These are phyloP conservation scores for Fusarium concolor DNA, from an alignment of 2,329 filamentous ascomycete genomes.

Conservation along the genomic window DNA sequence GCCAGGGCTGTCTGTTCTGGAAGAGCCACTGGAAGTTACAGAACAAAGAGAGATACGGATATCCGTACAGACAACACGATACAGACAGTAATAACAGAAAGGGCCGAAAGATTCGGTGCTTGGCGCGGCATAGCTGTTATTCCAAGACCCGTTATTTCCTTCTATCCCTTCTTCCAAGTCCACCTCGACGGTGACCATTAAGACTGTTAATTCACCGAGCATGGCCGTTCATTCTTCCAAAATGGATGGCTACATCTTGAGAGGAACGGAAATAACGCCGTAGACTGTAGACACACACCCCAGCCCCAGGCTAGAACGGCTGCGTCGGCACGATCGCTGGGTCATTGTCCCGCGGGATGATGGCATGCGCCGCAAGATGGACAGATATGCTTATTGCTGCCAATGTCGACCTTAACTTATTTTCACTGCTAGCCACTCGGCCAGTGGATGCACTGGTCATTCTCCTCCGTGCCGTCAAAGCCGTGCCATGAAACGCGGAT, in stretches of 20 bases:
- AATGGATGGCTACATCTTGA: neutral
- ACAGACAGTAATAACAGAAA: conserved; percentile 10
- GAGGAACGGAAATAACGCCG: conserved; percentile 27
- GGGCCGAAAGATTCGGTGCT: conserved; percentile 36
- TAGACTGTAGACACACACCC: conserved; percentile 11
- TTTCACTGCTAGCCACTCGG: conserved; percentile 2
- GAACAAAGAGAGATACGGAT: neutral
- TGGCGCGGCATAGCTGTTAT: conserved; percentile 40
- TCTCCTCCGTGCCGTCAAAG: conserved; percentile 28
- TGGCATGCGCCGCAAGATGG: conserved; percentile 45
- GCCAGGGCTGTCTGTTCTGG: conserved; percentile 1
- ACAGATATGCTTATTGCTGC: conserved; percentile 48
- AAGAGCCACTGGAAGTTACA: neutral
- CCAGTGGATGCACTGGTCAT: neutral
- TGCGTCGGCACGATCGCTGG: conserved; percentile 46
- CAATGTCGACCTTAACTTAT: conserved; percentile 18
- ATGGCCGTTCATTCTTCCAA: neutral
- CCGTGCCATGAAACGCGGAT: conserved; percentile 35
- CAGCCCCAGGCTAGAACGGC: conserved; percentile 36
- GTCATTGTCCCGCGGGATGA: conserved; percentile 43
- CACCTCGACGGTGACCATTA: neutral
- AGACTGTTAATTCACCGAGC: conserved; percentile 3
- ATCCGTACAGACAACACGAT: neutral
- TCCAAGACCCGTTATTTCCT: conserved; percentile 36
- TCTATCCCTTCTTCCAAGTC: conserved; percentile 2